Base-by-base conservation (phyloP, 176 grass and related monocot species). In the Metroxylon sagu region DNA sequence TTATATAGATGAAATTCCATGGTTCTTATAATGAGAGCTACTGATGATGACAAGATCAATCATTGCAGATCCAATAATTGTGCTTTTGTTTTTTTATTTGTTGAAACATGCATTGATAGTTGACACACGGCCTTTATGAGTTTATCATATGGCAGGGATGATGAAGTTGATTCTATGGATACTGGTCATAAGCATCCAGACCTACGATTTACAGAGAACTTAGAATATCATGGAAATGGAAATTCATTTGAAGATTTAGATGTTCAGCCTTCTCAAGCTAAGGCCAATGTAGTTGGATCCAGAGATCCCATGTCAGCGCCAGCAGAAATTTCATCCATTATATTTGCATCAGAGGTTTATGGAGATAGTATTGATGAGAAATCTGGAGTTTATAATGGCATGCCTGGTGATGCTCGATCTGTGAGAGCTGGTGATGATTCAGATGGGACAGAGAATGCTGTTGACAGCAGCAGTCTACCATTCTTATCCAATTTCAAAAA, bases 401-500 rank as follows among this genome's bases (percentile, higher is more conserved):
- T 72, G 26, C 18, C 16, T 12, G 30, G 54, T 16, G 82, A 90
- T 73, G 78, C 59, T 3, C 78, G 52, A 23, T 79, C 29, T 0
- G 15, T 50, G 50, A 85, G 64, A 70, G 67, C 72, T 5, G 60
- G 75, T 29, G 71, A 70, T 70, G 82, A 73, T 56, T 76, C 74
- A 43, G 75, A 76, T 73, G 82, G 71, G 25, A 64, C 71, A 48
- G 87, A 79, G 23, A 72, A 70, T 53, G 56, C 19, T 48, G 76
- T 35, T 49, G 78, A 79, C 28, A 82, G 43, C 60, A 69, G 23
- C 66, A 60, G 23, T 62, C 51, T 35, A 18, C 29, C 65, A 55
- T 57, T 71, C 25, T 63, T 76, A 48, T 71, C 83, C 43, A 82
- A 25, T 76, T 87, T 84, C 66, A 53, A 86, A 52, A 50, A 77